Percentiles rank a stretch among this genome's conserved stretches.
These are phyloP conservation scores for Theobroma grandiflorum DNA, from an alignment of 441 rosid genomes.

Conservation along the genomic window DNA sequence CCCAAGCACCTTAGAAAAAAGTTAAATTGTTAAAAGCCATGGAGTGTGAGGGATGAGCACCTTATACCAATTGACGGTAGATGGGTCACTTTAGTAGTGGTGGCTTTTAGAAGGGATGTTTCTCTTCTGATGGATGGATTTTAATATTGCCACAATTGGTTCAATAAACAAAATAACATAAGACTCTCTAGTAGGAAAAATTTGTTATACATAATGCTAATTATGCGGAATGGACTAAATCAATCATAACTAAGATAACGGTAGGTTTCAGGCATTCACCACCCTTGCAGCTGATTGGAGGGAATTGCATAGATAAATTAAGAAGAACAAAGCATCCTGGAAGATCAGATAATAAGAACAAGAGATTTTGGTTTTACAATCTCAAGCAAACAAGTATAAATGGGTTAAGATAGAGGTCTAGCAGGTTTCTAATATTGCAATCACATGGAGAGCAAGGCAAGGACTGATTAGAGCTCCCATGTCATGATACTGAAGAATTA, in stretches of 20 bases:
- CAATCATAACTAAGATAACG: not conserved
- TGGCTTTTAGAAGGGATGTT: not conserved
- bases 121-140: not conserved
- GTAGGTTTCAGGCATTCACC: not conserved
- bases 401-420: too few species aligned
- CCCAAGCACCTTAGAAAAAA: not conserved
- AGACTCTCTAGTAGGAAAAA: not conserved
- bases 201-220: not conserved
- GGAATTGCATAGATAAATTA: not conserved
- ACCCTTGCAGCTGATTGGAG: not conserved
- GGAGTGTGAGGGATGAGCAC: not conserved
- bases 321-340: too few species aligned
- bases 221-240: not conserved
- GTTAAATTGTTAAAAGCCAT: not conserved
- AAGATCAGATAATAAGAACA: too few species aligned
- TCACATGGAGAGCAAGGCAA: too few species aligned
- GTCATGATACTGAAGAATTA: too few species aligned
- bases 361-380: too few species aligned
- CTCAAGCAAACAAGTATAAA: too few species aligned
- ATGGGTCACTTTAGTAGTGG: not conserved
- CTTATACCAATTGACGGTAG: not conserved
- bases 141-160: not conserved
- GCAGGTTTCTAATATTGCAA: too few species aligned
- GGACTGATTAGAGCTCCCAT: too few species aligned
- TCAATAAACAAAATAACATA: not conserved